phyloP scores from a whole-genome alignment of 176 grass and related monocot genomes.

The Pontederia paniculata region DNA sequence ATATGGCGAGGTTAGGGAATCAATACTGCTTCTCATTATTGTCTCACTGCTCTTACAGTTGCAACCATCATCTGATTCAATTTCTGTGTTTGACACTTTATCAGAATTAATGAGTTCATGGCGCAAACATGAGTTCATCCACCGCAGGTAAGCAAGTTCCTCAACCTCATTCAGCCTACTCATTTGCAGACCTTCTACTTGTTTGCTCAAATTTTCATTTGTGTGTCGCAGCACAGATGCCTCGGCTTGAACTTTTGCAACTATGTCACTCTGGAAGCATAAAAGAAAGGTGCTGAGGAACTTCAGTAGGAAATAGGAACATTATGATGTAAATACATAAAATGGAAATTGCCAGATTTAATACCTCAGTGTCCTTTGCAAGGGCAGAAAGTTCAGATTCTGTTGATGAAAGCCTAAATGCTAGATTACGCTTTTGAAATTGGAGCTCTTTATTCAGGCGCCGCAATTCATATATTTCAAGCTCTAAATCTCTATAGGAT shows the following conservation, averaged over 20 bases:
- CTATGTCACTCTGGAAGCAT: slow-evolving; percentile 60
- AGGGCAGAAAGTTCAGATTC: slow-evolving; percentile 81
- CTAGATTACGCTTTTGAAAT: slow-evolving; percentile 84
- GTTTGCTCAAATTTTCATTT: slow-evolving; percentile 86
- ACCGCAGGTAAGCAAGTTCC: slow-evolving; percentile 96
- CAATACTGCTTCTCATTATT: background rate
- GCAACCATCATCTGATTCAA: slow-evolving; percentile 28
- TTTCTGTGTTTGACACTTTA: slow-evolving; percentile 40
- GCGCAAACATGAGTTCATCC: slow-evolving; percentile 95
- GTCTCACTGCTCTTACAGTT: slow-evolving; percentile 8
- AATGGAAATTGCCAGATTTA: slow-evolving; percentile 13
- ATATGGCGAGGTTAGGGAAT: background rate
- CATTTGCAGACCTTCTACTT: slow-evolving; percentile 97
- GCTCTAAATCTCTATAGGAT: slow-evolving; percentile 62
- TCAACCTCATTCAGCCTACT: slow-evolving; percentile 91
- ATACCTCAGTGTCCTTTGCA: slow-evolving; percentile 82
- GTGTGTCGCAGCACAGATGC: slow-evolving; percentile 70
- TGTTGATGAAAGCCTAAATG: slow-evolving; percentile 73
- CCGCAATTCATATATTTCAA: slow-evolving; percentile 76
- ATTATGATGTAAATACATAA: background rate
- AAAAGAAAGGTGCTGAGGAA: slow-evolving; percentile 16
- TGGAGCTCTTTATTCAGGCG: slow-evolving; percentile 92
- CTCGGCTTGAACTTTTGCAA: slow-evolving; percentile 93
- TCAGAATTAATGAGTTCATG: slow-evolving; percentile 83
- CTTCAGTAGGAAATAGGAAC: slow-evolving; percentile 7